Evolutionary conservation across 768 basidiomycete species (phyloP).

Genomic region (Ramaria sp.): DNA sequence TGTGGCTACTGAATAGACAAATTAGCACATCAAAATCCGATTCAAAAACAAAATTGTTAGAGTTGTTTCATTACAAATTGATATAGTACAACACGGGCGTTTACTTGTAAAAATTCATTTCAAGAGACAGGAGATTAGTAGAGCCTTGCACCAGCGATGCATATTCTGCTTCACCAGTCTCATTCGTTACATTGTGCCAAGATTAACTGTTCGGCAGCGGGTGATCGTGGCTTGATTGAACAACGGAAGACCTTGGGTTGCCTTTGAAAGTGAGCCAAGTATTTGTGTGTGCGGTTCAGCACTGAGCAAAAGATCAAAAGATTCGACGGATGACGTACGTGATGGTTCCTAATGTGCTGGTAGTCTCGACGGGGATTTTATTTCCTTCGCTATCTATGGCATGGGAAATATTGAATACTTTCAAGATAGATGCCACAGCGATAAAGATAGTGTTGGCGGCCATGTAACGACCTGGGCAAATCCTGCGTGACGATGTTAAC

Average conservation of each 20-base stretch:
- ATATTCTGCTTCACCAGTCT: too few relatives aligned
- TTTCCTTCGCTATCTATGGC: conserved; percentile 30
- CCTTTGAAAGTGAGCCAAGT: background rate
- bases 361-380: conserved; percentile 13
- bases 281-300: background rate
- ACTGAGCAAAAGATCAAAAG: background rate
- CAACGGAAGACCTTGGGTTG: background rate
- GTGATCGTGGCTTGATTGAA: background rate
- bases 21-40: too few relatives aligned
- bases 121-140: too few relatives aligned
- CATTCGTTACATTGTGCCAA: too few relatives aligned
- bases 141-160: too few relatives aligned
- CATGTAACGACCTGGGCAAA: conserved; percentile 45
- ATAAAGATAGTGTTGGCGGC: conserved; percentile 38
- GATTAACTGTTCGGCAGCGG: background rate
- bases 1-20: too few relatives aligned
- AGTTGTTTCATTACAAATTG: too few relatives aligned
- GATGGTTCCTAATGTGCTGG: background rate
- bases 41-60: too few relatives aligned
- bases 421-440: conserved; percentile 32
- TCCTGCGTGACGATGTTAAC: conserved; percentile 17
- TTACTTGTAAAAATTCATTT: too few relatives aligned
- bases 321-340: background rate
- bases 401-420: conserved; percentile 35
- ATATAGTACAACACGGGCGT: too few relatives aligned